A percentile compares a stretch with the other conserved stretches of the same genome.
These are phyloP conservation scores for Anisodus acutangulus DNA, from an alignment of 257 asterid species.

Conservation along the genomic window DNA sequence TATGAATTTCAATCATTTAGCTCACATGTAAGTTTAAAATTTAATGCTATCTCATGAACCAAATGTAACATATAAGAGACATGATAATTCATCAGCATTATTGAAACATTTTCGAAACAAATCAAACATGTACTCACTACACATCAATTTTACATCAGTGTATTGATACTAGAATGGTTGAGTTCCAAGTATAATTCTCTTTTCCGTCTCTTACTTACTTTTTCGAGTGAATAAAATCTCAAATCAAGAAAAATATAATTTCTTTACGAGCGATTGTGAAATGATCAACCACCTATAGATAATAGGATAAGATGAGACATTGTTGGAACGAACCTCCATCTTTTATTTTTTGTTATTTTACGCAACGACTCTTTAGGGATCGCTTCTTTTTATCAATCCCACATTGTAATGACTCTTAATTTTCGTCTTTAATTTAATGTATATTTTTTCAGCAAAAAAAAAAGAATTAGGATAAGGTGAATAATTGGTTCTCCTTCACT, in stretches of 20 bases:
- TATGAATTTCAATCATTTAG: conserved; percentile 18
- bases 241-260: neutral
- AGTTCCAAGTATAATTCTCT: neutral
- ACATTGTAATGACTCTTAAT: too few relatives aligned
- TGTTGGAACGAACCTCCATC: too few relatives aligned
- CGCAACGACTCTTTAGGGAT: too few relatives aligned
- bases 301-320: too few relatives aligned
- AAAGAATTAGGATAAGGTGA: too few relatives aligned
- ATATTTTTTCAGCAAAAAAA: too few relatives aligned
- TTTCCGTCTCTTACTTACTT: neutral
- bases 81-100: too few relatives aligned
- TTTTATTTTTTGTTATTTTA: too few relatives aligned
- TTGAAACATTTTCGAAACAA: neutral
- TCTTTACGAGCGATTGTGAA: neutral
- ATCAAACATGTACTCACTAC: neutral
- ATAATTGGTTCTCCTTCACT: too few relatives aligned
- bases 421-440: too few relatives aligned
- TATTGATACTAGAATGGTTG: too few relatives aligned
- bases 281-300: neutral
- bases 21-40: conserved; percentile 22
- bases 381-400: too few relatives aligned
- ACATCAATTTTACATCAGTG: neutral
- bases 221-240: neutral
- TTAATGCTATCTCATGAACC: neutral
- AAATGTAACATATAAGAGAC: neutral